Base-by-base conservation (phyloP, 257 asterid species). In the Rubia yunnanensis region DNA sequence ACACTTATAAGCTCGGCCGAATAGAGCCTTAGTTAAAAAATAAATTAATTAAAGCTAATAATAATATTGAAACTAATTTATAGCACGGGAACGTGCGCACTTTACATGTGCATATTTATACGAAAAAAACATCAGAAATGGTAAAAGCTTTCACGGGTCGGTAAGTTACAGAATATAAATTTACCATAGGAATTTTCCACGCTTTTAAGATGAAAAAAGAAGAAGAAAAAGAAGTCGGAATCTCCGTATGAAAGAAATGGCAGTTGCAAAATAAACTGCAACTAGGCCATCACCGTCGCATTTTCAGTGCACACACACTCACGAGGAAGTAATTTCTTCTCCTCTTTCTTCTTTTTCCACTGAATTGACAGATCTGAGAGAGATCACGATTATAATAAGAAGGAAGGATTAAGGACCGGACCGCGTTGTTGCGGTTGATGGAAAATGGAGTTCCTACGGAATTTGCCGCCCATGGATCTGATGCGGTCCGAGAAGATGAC, bases 401-500 rank as follows among this genome's bases (percentile, higher is more conserved):
- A 48, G 30, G 17, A 77, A 83, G 76, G 83, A 82, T 82, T 85
- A 36, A 50, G 66, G 36, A 57, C 34, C 24, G 46, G 44, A 11
- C 57, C 38, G 2, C 31, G 27, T 55, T 60, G 66, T 20, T 67
- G 35, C 50, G 80, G 83, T 73, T 78, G 79, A 75, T 76, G 82
- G 82, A 76, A 76, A 74, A 91, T 91, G 98, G 88, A 86, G 82
- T 86, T 65, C 82, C 74, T 88, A 56, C 81, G 80, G 77, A 86
- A 79, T 66, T 80, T 88, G 77, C 89, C 98, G 22, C 64, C 75
- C 69, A 86, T 91, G 98, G 98, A 91, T 88, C 96, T 91, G 94
- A 91, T 91, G 96, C 96, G 98, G 77, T 91, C 98, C 73, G 98
- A 94, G 89, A 83, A 85, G 89, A 90, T 94, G 99, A 82, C 83